Percentiles rank a stretch among this genome's conserved stretches.
Conservation (phyloP, 2,329 filamentous ascomycete genomes). For the Aspergillus persii region DNA sequence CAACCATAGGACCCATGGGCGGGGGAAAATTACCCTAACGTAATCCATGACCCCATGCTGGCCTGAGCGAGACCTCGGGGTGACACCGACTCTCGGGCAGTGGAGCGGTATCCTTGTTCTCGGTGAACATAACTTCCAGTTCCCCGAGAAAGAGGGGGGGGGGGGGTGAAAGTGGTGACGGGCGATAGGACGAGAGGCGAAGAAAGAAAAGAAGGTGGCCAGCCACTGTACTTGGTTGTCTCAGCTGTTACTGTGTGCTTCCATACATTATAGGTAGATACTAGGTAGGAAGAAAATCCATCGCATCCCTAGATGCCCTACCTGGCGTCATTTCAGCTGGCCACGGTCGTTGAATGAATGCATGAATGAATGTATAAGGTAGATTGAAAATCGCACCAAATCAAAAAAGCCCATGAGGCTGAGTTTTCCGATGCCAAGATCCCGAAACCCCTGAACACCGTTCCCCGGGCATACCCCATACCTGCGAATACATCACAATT, state of each 20-base stretch:
- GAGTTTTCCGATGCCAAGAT: neutral
- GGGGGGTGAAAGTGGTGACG: neutral
- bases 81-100: neutral
- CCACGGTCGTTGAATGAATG: neutral
- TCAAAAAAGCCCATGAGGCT: neutral
- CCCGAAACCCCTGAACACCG: neutral
- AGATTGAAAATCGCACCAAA: neutral
- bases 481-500: neutral
- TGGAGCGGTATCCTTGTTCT: neutral
- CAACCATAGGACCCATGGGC: neutral
- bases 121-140: neutral
- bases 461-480: neutral
- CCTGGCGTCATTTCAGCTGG: neutral
- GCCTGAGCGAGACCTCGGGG: slow-evolving; percentile 1
- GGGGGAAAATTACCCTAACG: neutral
- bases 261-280: too few relatives aligned
- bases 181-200: neutral
- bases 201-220: neutral
- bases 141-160: neutral
- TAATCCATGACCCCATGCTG: slow-evolving; percentile 1
- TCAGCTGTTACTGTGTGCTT: neutral
- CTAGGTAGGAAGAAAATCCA: neutral
- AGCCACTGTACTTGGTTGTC: neutral
- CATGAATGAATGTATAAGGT: neutral
- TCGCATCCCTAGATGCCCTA: neutral